Conservation (phyloP, 441 rosid species). For the Iberis amara region DNA sequence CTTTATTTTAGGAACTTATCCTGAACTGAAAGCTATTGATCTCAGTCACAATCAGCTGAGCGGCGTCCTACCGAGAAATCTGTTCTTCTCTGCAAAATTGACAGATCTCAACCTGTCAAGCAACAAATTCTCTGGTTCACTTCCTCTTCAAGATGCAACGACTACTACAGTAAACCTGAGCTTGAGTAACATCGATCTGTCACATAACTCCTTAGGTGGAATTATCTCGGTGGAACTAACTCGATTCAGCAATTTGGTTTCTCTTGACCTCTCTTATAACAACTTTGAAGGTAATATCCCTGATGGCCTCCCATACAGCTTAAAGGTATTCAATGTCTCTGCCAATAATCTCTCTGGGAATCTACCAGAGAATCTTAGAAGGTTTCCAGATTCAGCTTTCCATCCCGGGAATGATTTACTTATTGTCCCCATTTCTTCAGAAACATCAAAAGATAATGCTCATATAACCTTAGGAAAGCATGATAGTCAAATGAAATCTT, state of each 20-base stretch:
- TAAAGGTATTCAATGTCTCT: constrained; percentile 46
- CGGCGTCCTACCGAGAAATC: constrained; percentile 41
- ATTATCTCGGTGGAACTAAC: constrained; percentile 35
- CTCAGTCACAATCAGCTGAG: constrained; percentile 49
- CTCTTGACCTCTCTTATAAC: constrained; percentile 50
- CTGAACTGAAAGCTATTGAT: constrained; percentile 48
- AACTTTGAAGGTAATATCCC: constrained; percentile 55
- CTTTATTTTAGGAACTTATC: constrained; percentile 45
- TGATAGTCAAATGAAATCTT: constrained; percentile 36
- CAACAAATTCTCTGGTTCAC: constrained; percentile 50
- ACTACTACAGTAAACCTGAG: constrained; percentile 36
- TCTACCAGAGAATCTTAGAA: constrained; percentile 43
- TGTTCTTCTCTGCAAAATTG: constrained; percentile 44
- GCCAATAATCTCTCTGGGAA: constrained; percentile 58
- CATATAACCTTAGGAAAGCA: constrained; percentile 28
- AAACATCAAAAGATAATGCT: constrained; percentile 34
- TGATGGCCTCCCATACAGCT: constrained; percentile 40
- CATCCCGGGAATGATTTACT: constrained; percentile 64
- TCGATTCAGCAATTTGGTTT: constrained; percentile 37
- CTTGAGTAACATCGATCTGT: constrained; percentile 45
- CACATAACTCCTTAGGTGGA: constrained; percentile 52
- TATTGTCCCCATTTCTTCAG: constrained; percentile 32
- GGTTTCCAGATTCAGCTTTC: constrained; percentile 61
- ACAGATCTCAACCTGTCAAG: constrained; percentile 47
- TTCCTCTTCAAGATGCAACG: constrained; percentile 46